Evolutionary conservation across 2,329 filamentous ascomycete species (phyloP), one percentile per base, ranked within the genome.

Genomic region (Colletotrichum kahawae): DNA sequence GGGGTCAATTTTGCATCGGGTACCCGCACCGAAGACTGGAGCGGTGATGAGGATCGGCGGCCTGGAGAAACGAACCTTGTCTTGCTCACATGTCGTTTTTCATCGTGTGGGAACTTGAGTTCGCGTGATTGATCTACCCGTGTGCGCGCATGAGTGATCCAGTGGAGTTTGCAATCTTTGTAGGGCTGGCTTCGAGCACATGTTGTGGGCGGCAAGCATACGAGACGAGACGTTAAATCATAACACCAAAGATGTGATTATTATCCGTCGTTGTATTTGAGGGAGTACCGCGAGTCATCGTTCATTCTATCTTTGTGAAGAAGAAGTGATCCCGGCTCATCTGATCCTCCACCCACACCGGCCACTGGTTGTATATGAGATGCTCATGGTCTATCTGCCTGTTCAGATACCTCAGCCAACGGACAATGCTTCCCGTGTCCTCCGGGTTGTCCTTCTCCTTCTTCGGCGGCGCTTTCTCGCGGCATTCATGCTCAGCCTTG

Each of bases 371-470:
- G 76, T 89, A 89, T 27, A 77, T 77, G 65, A 80, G 80, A 69
- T 90, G 84, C 76, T 86, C 85, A 36, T 80, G 81, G 73, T 87
- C 85, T 21, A 91, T 83, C 75, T 85, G 83, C 13, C 82, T 79
- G 78, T 91, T 91, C 38, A 90, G 82, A 69, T 88, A 83, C 78
- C 82, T 85, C 13, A 91, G 84, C 90, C 90, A 91, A 29, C 88
- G 82, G 14, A 83, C 78, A 69, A 88, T 87, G 43, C 43, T 51
- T 2, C 88, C 89, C 9, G 83, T 79, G 70, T 88, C 87, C n/a
- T 83, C 31, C 79, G 7, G 65, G 31, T 77, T 73, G 27, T 66
- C 67, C 16, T 18, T 48, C 38, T 80, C 78, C 66, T 78, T 69
- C 21, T 77, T 60, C 9, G 73, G 51, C 12, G 80, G 82, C 16